Evolutionary conservation across 345 rosid genomes (phyloP).

Genomic region (Gossypium herbaceum): DNA sequence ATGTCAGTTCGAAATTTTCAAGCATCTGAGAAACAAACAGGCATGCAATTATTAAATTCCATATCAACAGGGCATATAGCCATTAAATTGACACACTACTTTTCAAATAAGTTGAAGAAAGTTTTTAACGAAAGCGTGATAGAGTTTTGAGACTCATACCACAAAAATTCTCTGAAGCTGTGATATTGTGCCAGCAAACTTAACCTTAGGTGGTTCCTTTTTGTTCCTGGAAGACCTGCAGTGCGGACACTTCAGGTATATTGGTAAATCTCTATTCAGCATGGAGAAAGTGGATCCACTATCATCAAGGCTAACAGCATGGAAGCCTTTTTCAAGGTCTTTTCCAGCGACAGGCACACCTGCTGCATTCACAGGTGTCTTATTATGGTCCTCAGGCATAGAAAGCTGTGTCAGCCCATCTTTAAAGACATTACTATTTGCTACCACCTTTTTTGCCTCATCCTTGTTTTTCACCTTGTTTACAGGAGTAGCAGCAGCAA

Average conservation of each 20-base stretch:
- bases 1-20: not conserved
- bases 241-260: constrained; percentile 68
- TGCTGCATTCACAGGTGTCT: constrained; percentile 22
- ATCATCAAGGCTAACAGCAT: constrained; percentile 42
- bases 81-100: not conserved
- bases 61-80: not conserved
- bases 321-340: constrained; percentile 35
- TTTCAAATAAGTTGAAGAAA: not conserved
- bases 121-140: not conserved
- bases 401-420: constrained; percentile 25
- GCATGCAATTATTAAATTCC: not conserved
- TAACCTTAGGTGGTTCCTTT: constrained; percentile 39
- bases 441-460: constrained; percentile 37
- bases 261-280: constrained; percentile 66
- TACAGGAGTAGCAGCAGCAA: constrained; percentile 29
- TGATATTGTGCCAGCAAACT: constrained; percentile 64
- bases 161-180: constrained; percentile 79
- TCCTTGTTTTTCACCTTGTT: constrained; percentile 44
- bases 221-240: constrained; percentile 45
- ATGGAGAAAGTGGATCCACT: constrained; percentile 45
- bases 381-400: constrained; percentile 33
- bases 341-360: constrained; percentile 27
- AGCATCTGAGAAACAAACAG: not conserved
- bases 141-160: constrained; percentile 35
- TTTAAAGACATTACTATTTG: constrained; percentile 27